Percentiles rank a stretch among this genome's conserved stretches.
Evolutionary conservation across 164 flowering plant genomes (phyloP).

Genomic region (Hamamelis virginiana): DNA sequence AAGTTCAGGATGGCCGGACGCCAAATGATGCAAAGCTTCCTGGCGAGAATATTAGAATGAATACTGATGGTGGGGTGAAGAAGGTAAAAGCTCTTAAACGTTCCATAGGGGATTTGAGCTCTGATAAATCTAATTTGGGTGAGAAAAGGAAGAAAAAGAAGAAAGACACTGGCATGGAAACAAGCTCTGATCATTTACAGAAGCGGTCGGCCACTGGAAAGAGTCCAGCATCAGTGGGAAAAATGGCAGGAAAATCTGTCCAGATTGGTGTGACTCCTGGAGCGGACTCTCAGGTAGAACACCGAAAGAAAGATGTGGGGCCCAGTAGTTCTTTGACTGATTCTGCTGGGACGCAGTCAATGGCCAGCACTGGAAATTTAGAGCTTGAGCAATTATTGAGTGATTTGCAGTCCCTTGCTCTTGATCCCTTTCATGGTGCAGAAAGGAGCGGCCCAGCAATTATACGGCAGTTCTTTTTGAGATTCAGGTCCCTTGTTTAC

Average conservation of each 20-base stretch:
- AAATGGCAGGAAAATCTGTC: constrained; percentile 29
- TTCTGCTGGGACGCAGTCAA: constrained; percentile 10
- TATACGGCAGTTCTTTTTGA: constrained; percentile 46
- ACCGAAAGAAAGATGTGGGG: constrained; percentile 28
- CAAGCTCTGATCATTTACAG: constrained; percentile 18
- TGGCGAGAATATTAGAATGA: constrained; percentile 14
- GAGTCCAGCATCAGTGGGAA: constrained; percentile 19
- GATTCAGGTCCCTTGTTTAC: constrained; percentile 72
- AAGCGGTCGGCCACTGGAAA: constrained; percentile 34
- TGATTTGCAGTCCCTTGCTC: constrained; percentile 69
- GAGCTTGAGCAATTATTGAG: constrained; percentile 47
- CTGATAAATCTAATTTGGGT: constrained; percentile 31
- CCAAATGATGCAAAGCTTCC: constrained; percentile 20
- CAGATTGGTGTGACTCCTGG: constrained; percentile 20
- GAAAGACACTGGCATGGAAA: constrained; percentile 30
- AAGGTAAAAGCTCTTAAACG: constrained; percentile 50
- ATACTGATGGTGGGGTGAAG: constrained; percentile 28
- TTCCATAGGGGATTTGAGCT: constrained; percentile 31
- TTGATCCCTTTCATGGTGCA: constrained; percentile 67
- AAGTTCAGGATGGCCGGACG: constrained; percentile 17
- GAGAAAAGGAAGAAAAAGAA: constrained; percentile 63
- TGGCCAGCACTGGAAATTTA: constrained; percentile 17
- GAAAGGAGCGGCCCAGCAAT: constrained; percentile 41
- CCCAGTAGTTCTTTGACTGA: constrained; percentile 9
- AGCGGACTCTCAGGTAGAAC: constrained; percentile 25